Conservation (phyloP, 495 filamentous ascomycete genomes). For the Letharia columbiana region DNA sequence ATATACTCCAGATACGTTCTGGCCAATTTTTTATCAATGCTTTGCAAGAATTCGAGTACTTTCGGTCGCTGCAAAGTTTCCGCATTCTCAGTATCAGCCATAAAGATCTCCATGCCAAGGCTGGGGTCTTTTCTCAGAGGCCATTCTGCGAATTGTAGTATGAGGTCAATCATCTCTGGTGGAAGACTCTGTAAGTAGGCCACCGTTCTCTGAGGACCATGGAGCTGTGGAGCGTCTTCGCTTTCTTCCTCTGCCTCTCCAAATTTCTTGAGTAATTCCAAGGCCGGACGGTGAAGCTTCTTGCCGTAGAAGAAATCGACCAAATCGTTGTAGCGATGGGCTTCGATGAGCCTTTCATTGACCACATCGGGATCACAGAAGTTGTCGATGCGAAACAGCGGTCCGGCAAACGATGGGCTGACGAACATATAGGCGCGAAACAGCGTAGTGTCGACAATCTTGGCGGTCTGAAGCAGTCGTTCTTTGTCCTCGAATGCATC, state of each 20-base stretch:
- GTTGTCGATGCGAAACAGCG: slow-evolving; percentile 91
- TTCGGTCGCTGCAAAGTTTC: slow-evolving; percentile 72
- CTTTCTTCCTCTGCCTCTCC: slow-evolving; percentile 62
- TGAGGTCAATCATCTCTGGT: slow-evolving; percentile 79
- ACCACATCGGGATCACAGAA: slow-evolving; percentile 96
- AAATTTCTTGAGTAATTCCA: slow-evolving; percentile 75
- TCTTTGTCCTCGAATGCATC: slow-evolving; percentile 55
- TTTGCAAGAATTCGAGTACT: slow-evolving; percentile 65
- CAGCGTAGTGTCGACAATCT: slow-evolving; percentile 81
- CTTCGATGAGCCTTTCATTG: slow-evolving; percentile 82
- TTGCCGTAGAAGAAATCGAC: slow-evolving; percentile 97
- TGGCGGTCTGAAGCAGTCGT: slow-evolving; percentile 63
- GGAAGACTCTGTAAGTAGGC: slow-evolving; percentile 84
- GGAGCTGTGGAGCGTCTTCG: slow-evolving; percentile 56
- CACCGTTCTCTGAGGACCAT: slow-evolving; percentile 75
- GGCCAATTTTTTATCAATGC: slow-evolving; percentile 60
- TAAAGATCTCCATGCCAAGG: slow-evolving; percentile 89
- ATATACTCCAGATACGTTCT: slow-evolving; percentile 86
- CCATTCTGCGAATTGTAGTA: slow-evolving; percentile 88
- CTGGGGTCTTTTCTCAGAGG: slow-evolving; percentile 62
- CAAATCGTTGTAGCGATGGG: slow-evolving; percentile 81
- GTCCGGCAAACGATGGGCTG: slow-evolving; percentile 71
- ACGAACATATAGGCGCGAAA: slow-evolving; percentile 92
- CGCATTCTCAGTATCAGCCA: slow-evolving; percentile 89
- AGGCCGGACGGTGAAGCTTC: slow-evolving; percentile 78